These are phyloP conservation scores for Xylaria longipes DNA, from an alignment of 495 filamentous ascomycete genomes.

Conservation along the genomic window DNA sequence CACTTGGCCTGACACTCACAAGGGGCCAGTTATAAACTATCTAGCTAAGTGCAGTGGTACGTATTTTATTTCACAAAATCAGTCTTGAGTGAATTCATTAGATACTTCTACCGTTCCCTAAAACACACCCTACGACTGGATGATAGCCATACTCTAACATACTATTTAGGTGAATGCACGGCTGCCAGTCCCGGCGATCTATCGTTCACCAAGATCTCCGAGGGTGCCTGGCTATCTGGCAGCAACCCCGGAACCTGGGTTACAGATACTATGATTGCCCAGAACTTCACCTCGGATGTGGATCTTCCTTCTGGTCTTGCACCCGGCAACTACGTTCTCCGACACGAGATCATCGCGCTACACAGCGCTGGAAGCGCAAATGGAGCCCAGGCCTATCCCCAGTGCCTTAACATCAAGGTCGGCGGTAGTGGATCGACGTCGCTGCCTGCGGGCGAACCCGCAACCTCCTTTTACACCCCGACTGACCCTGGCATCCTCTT, in stretches of 20 bases:
- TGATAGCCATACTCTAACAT: not conserved
- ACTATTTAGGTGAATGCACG: constrained; percentile 53
- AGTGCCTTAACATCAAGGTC: constrained; percentile 71
- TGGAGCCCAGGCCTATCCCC: constrained; percentile 72
- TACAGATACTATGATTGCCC: constrained; percentile 64
- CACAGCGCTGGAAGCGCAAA: constrained; percentile 61
- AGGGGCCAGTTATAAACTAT: constrained; percentile 54
- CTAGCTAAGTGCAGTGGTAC: constrained; percentile 68
- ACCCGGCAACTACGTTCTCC: constrained; percentile 70
- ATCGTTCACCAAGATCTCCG: constrained; percentile 70
- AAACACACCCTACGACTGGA: not conserved
- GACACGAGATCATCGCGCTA: constrained; percentile 75
- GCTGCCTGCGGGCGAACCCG: constrained; percentile 44
- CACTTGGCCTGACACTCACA: constrained; percentile 54
- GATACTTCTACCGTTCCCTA: not conserved
- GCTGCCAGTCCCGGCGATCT: constrained; percentile 64
- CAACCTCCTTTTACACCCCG: constrained; percentile 59
- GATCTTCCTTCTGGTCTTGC: constrained; percentile 63
- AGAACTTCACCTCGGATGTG: constrained; percentile 65
- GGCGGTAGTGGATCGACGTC: constrained; percentile 61
- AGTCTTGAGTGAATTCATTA: not conserved
- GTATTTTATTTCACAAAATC: not conserved
- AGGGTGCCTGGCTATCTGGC: constrained; percentile 57
- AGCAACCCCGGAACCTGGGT: constrained; percentile 65
- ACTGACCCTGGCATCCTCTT: constrained; percentile 62